Percentiles rank a stretch among this genome's conserved stretches.
These are phyloP conservation scores for Pseudofabraea citricarpa DNA, from an alignment of 2,329 filamentous ascomycete species.

Conservation along the genomic window DNA sequence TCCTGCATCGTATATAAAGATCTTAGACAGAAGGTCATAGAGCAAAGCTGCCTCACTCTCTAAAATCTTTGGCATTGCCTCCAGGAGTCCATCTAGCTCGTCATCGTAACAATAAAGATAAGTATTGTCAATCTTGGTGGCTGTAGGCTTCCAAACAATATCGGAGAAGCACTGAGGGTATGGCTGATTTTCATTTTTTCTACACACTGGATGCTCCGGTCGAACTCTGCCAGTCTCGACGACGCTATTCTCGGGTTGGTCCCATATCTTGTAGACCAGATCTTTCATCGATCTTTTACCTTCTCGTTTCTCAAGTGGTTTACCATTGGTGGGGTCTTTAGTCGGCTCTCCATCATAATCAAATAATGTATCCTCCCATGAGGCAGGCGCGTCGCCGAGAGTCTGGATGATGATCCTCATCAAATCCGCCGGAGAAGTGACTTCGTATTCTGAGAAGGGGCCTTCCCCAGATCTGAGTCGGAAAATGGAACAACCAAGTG, in stretches of 20 bases:
- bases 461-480: conserved; percentile 13
- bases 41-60: conserved; percentile 17
- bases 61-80: too few relatives aligned
- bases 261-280: conserved; percentile 10
- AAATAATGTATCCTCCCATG: conserved; percentile 12
- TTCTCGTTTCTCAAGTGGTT: conserved; percentile 4
- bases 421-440: conserved; percentile 9
- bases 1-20: conserved; percentile 19
- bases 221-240: too few relatives aligned
- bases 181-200: too few relatives aligned
- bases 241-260: conserved; percentile 12
- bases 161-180: conserved; percentile 11
- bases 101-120: conserved; percentile 14
- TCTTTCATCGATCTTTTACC: conserved; percentile 9
- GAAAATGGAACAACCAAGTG: conserved; percentile 9
- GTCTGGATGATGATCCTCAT: conserved; percentile 11
- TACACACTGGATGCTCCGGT: too few relatives aligned
- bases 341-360: conserved; percentile 11
- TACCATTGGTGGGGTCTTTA: conserved; percentile 8
- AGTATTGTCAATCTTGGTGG: too few relatives aligned
- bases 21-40: conserved; percentile 18
- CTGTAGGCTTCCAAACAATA: too few relatives aligned
- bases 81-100: conserved; percentile 6
- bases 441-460: conserved; percentile 12
- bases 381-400: conserved; percentile 13